These are phyloP conservation scores for Barnettozyma sp. DNA, from an alignment of 805 yeast genomes.

Conservation along the genomic window DNA sequence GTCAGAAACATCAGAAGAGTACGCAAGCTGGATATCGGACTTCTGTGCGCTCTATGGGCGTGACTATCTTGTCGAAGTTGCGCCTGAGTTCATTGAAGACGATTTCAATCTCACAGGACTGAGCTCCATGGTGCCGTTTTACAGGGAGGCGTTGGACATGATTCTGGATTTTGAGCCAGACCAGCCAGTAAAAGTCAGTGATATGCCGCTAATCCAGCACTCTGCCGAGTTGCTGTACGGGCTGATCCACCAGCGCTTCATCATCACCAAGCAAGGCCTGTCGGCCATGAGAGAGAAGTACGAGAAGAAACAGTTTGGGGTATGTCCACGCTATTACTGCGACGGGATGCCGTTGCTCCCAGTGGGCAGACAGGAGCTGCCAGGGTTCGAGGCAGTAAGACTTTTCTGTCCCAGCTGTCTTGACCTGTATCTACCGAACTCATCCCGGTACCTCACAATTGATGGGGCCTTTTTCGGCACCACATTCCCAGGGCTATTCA, in stretches of 20 bases:
- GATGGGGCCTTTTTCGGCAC: constrained; percentile 98
- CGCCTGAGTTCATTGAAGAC: constrained; percentile 90
- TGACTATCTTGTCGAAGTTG: constrained; percentile 87
- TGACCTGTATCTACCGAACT: constrained; percentile 83
- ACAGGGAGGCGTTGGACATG: constrained; percentile 85
- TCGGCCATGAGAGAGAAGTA: constrained; percentile 91
- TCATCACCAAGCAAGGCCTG: constrained; percentile 82
- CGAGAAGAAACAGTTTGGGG: constrained; percentile 82
- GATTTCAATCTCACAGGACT: constrained; percentile 94
- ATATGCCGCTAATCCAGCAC: constrained; percentile 73
- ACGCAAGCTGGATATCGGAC: constrained; percentile 49
- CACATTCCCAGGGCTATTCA: constrained; percentile 86
- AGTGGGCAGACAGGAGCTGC: constrained; percentile 82
- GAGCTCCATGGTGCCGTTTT: constrained; percentile 77
- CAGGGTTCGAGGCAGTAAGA: constrained; percentile 88
- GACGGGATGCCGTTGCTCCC: constrained; percentile 88
- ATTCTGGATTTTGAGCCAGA: constrained; percentile 72
- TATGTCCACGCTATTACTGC: constrained; percentile 85
- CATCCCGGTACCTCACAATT: constrained; percentile 77
- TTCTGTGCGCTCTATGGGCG: constrained; percentile 51
- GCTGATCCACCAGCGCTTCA: constrained; percentile 86
- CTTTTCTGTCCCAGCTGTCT: constrained; percentile 92
- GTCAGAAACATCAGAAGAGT: constrained; percentile 33
- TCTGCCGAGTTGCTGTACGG: constrained; percentile 92
- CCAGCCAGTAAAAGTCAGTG: constrained; percentile 50